Evolutionary conservation across 371 early-diverging fungal species (phyloP), one percentile per base, ranked within the genome.

Genomic region (Circinella umbellata): DNA sequence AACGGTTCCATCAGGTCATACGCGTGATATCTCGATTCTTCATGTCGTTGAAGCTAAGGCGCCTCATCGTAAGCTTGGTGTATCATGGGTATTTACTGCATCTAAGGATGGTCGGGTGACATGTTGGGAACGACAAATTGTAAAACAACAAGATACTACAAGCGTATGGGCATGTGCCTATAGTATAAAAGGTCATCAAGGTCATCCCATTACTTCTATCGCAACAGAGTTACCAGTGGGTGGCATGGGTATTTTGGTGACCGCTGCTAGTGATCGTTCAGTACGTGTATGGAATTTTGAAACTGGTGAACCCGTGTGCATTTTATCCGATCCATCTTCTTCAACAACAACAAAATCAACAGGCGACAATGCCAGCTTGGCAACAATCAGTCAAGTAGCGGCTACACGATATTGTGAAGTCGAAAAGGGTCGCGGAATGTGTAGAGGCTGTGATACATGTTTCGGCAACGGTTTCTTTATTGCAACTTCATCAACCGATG

Each of bases 231-330:
- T 69, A 7, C 69, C 80, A 8, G 75, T 73, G 4, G 76, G 75
- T 67, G 77, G 77, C 18, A 71, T 73, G 46, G 77, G 80, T 39
- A 62, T 72, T 7, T 64, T 80, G 18, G 90, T 94, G 5, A 88
- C 94, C 0, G 96, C 94, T 37, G 91, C 93, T 15, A 91, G 87
- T 64, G 94, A 95, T 74, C 84, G 87, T 69, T 87, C 90, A 1
- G 87, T 95, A 64, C 83, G 90, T 37, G 89, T 93, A 20, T 95
- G 94, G 95, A 85, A 91, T 71, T 73, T 90, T 4, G 88, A 93
- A 62, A 89, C 91, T 0, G 90, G 92, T 15, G 84, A 87, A 69
- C 80, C 63, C 4, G 61, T 83, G 3, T 74, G 74, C 20, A 75
- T 74, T 1, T 61, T 66, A 27, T 39, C 60, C 1, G 35, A 35